A percentile compares a stretch with the other conserved stretches of the same genome.
Conservation (phyloP, 768 basidiomycete genomes). For the Suillus bovinus region DNA sequence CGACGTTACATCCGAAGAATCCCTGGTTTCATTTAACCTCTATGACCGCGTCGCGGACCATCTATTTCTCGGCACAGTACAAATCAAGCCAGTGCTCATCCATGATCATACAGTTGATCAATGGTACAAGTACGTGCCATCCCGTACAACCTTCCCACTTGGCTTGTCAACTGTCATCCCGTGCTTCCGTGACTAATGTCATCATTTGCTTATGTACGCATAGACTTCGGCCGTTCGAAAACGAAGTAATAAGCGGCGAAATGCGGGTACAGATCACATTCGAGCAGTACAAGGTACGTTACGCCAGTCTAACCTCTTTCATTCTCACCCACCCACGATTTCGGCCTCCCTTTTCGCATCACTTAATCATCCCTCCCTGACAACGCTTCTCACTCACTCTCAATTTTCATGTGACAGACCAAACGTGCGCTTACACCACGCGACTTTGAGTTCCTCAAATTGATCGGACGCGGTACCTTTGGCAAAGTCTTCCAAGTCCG, state of each 20-base stretch:
- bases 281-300: slow-evolving; percentile 82
- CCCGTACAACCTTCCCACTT: slow-evolving; percentile 18
- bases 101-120: slow-evolving; percentile 95
- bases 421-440: slow-evolving; percentile 88
- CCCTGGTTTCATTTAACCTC: slow-evolving; percentile 81
- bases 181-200: slow-evolving; percentile 18
- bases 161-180: slow-evolving; percentile 16
- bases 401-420: slow-evolving; percentile 48
- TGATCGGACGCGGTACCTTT: slow-evolving; percentile 98
- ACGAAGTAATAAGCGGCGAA: slow-evolving; percentile 87
- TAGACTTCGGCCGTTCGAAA: slow-evolving; percentile 75
- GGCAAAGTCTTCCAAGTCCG: slow-evolving; percentile 99
- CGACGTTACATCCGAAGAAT: slow-evolving; percentile 90
- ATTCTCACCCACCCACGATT: slow-evolving; percentile 28
- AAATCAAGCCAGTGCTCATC: slow-evolving; percentile 87
- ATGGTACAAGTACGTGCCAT: slow-evolving; percentile 85
- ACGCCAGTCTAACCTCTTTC: slow-evolving; percentile 18
- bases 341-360: slow-evolving; percentile 25
- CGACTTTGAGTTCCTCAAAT: slow-evolving; percentile 98
- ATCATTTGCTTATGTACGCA: slow-evolving; percentile 10
- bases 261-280: slow-evolving; percentile 94
- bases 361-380: slow-evolving; percentile 19
- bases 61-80: slow-evolving; percentile 86
- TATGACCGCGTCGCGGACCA: slow-evolving; percentile 89
- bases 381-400: slow-evolving; percentile 18